Percentiles rank a stretch among this genome's conserved stretches.
These are phyloP conservation scores for Elongisporangium senticosum DNA, from an alignment of 352 stramenopile genomes.

Conservation along the genomic window DNA sequence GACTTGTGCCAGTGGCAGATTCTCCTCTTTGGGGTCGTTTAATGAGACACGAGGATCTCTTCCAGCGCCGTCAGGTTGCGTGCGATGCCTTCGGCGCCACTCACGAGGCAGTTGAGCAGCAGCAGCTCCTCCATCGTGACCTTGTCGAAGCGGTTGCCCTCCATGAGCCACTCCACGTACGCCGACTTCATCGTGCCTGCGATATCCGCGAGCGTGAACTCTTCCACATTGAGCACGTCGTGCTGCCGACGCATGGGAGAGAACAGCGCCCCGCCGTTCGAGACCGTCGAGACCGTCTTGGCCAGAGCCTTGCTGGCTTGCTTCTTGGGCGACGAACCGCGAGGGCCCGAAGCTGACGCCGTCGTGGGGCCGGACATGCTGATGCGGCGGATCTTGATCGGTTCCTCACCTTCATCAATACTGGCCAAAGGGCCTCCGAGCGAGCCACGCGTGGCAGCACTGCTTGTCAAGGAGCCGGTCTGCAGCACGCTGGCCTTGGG, in stretches of 20 bases:
- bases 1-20: no score
- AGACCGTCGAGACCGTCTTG: constrained; percentile 20
- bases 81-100: constrained; percentile 70
- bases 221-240: constrained; percentile 77
- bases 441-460: constrained; percentile 2
- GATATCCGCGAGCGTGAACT: constrained; percentile 70
- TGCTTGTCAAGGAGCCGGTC: constrained; percentile 10
- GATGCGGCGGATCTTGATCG: constrained; percentile 6
- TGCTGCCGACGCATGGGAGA: constrained; percentile 73
- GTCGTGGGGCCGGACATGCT: constrained; percentile 25
- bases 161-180: constrained; percentile 80
- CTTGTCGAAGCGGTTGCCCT: constrained; percentile 62
- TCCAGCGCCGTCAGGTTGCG: constrained; percentile 65
- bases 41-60: constrained; percentile 67
- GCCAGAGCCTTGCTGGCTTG: constrained; percentile 11
- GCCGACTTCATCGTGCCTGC: constrained; percentile 63
- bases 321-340: constrained; percentile 25
- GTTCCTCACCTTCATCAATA: constrained; percentile 26
- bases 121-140: constrained; percentile 80
- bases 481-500: constrained; percentile 15
- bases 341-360: constrained; percentile 6
- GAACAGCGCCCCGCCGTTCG: constrained; percentile 8
- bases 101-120: constrained; percentile 80
- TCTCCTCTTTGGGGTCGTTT: constrained; percentile 6
- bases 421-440: constrained; percentile 18